Evolutionary conservation across 805 yeast species (phyloP), one percentile per base, ranked within the genome.

Genomic region (Wickerhamiella vanderwaltii): DNA sequence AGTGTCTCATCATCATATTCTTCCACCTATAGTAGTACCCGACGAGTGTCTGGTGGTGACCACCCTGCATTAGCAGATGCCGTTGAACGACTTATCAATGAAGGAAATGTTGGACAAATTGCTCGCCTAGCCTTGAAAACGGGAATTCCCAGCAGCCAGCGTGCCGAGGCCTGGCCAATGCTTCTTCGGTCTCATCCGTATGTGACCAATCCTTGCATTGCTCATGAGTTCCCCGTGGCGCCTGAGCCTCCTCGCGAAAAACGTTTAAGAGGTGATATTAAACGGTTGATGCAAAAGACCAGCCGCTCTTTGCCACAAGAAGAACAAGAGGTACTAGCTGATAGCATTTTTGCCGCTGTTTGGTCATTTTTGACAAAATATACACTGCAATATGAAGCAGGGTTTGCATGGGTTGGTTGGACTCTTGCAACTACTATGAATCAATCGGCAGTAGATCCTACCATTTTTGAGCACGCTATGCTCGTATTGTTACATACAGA

Each of bases 401-500:
- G 93, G 0, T 66, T 86, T 52, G 70, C 88, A 2, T 86, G 95
- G 95, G 73, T 83, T 15, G 95, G 95, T 0, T 61, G 84, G 24
- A 86, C 85, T 9, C 62, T 87, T 34, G 88, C 94, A 0, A 94
- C 85, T 58, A 50, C 48, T 17, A 48, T 86, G 94, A 94, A 70
- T 75, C 24, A 87, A 93, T 5, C 84, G 82, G 1, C 60, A 74
- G 29, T 64, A 2, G 44, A 39, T 11, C 15, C 47, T 12, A 83
- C 77, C 47, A 69, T 79, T 5, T 85, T 70, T 57, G 95, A 85
- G 65, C 65, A 94, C 39, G 59, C 83, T 47, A 76, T 77, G 12
- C 66, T 85, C 45, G 88, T 86, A 1, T 62, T 85, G 33, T 64
- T 83, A 46, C 93, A 85, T 23, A 20, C 42, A 4, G 18, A 29